These are phyloP conservation scores for Aspergillus clavatus DNA, from an alignment of 2,329 filamentous ascomycete species.

Conservation along the genomic window DNA sequence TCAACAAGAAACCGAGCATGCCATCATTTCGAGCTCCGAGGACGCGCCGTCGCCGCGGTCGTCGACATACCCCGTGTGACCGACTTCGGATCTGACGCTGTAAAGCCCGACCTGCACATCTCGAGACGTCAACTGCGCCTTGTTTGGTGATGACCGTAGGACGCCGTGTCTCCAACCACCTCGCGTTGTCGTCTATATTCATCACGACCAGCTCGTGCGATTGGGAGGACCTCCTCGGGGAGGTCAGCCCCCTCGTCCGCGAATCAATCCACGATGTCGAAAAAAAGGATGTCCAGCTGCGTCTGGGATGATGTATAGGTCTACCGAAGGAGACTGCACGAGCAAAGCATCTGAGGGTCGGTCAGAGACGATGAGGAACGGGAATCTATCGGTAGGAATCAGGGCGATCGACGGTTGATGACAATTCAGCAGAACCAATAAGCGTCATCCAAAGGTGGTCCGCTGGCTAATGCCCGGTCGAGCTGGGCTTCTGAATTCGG, in stretches of 20 bases:
- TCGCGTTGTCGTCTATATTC: constrained; percentile 24
- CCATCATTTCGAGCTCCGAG: constrained; percentile 9
- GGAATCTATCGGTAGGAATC: background rate
- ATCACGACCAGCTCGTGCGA: constrained; percentile 28
- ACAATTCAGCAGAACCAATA: background rate
- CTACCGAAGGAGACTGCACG: background rate
- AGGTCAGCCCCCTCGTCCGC: constrained; percentile 37
- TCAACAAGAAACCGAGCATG: constrained; percentile 12
- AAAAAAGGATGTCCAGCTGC: constrained; percentile 12
- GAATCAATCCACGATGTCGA: constrained; percentile 36
- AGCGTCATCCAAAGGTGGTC: background rate
- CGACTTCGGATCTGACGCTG: constrained; percentile 18
- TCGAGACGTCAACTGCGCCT: constrained; percentile 6
- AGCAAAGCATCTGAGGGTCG: background rate
- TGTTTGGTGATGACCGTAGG: constrained; percentile 7
- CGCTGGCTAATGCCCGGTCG: background rate
- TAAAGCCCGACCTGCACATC: constrained; percentile 6
- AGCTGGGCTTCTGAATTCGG: too few species aligned
- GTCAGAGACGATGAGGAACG: background rate
- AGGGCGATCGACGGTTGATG: background rate
- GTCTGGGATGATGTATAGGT: background rate
- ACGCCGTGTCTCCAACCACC: constrained; percentile 13
- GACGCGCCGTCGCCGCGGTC: constrained; percentile 12
- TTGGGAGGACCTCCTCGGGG: constrained; percentile 38
- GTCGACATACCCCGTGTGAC: constrained; percentile 21